These are phyloP conservation scores for Leptographium lundbergii DNA, from an alignment of 2,329 filamentous ascomycete genomes.

Conservation along the genomic window DNA sequence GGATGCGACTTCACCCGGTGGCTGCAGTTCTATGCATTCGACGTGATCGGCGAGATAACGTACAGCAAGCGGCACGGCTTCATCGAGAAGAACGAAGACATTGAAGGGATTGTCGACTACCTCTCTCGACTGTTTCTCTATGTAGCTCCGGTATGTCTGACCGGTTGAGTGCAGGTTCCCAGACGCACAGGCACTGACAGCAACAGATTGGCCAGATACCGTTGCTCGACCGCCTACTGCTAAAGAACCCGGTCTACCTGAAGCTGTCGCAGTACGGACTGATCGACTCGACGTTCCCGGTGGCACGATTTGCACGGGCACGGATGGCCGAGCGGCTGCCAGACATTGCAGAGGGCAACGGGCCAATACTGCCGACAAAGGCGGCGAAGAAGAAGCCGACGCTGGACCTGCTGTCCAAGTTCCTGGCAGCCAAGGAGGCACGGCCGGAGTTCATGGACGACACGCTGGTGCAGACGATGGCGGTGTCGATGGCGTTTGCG, in stretches of 20 bases:
- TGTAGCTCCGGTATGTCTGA: slow-evolving; percentile 41
- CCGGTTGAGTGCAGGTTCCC: not conserved
- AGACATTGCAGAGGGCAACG: slow-evolving; percentile 28
- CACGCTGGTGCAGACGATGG: slow-evolving; percentile 55
- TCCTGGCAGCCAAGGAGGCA: slow-evolving; percentile 53
- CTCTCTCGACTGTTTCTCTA: slow-evolving; percentile 55
- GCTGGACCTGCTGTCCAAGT: slow-evolving; percentile 57
- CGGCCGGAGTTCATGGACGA: slow-evolving; percentile 63
- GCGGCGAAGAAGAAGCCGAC: slow-evolving; percentile 24
- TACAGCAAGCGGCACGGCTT: slow-evolving; percentile 68
- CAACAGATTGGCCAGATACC: slow-evolving; percentile 59
- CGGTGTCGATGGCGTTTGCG: slow-evolving; percentile 60
- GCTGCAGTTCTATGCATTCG: slow-evolving; percentile 73
- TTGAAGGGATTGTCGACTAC: slow-evolving; percentile 60
- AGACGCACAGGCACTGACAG: not conserved
- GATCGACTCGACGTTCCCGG: slow-evolving; percentile 56
- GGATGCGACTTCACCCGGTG: slow-evolving; percentile 55
- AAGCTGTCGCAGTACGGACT: slow-evolving; percentile 55
- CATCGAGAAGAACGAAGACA: slow-evolving; percentile 59
- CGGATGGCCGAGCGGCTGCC: slow-evolving; percentile 53
- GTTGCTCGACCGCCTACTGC: slow-evolving; percentile 53
- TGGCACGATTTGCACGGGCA: slow-evolving; percentile 57
- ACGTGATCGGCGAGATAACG: slow-evolving; percentile 67
- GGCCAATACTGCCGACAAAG: slow-evolving; percentile 25
- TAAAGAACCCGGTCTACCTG: slow-evolving; percentile 64